Conservation (phyloP, 73 alveolate genomes). For the Tetrahymena malaccensis region DNA sequence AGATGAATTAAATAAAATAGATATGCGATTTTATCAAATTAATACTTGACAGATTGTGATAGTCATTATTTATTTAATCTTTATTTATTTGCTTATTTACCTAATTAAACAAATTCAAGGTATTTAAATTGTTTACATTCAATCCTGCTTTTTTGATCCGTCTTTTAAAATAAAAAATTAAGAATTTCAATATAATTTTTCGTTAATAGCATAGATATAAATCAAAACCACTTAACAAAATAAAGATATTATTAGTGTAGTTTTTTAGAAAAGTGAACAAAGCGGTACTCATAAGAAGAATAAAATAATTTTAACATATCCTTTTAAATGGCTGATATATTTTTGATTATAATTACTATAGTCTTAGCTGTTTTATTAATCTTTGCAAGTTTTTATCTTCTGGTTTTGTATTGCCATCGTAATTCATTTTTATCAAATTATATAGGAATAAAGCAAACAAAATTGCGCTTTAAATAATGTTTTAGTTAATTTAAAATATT, state of each 20-base stretch:
- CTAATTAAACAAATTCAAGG: not conserved
- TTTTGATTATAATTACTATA: conserved; percentile 6
- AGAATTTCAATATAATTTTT: not conserved
- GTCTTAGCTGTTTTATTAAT: conserved; percentile 16
- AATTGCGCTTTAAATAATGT: not conserved
- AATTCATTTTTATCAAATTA: not conserved
- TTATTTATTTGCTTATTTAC: not conserved
- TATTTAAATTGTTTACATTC: not conserved
- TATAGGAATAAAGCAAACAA: too few species aligned
- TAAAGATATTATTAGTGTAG: too few species aligned
- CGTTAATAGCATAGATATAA: not conserved
- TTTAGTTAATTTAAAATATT: not conserved
- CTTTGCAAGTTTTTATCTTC: conserved; percentile 13
- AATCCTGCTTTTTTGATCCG: not conserved
- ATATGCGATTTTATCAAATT: not conserved
- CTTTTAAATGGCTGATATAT: conserved; percentile 2
- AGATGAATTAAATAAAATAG: not conserved
- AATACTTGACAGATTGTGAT: not conserved
- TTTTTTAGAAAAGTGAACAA: not conserved
- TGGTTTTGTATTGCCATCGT: conserved; percentile 42
- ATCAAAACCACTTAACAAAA: not conserved
- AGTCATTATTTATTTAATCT: not conserved
- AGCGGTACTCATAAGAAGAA: not conserved
- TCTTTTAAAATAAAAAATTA: not conserved
- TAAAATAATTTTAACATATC: too few species aligned